These are phyloP conservation scores for Rutidosis leptorrhynchoides DNA, from an alignment of 129 eudicot species.

Conservation along the genomic window DNA sequence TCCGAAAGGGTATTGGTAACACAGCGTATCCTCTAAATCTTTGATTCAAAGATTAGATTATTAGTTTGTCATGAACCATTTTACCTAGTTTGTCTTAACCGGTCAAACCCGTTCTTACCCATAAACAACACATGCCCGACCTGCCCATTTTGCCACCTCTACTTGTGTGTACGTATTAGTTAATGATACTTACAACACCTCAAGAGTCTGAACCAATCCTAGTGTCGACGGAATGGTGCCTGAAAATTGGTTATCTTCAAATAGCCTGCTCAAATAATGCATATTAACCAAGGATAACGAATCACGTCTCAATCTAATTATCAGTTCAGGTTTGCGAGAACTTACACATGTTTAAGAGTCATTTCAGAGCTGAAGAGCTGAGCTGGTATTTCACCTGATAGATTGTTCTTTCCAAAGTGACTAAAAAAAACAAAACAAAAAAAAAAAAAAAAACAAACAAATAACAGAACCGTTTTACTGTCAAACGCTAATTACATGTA, in stretches of 20 bases:
- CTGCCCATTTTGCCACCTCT: background rate
- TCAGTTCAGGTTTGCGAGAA: slow-evolving; percentile 6
- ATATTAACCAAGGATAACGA: background rate
- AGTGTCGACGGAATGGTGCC: slow-evolving; percentile 69
- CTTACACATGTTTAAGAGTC: slow-evolving; percentile 82
- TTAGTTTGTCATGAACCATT: too few relatives aligned
- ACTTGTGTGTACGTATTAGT: slow-evolving; percentile 18
- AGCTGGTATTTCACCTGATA: slow-evolving; percentile 80
- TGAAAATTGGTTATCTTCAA: slow-evolving; percentile 61
- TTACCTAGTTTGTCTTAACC: background rate
- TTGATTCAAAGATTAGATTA: too few relatives aligned
- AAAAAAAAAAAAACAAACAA: background rate
- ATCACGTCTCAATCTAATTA: background rate
- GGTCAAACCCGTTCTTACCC: background rate
- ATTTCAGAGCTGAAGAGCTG: slow-evolving; percentile 57
- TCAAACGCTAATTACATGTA: background rate
- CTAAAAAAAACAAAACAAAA: slow-evolving; percentile 38
- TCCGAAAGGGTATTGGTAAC: too few relatives aligned
- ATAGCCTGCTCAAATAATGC: slow-evolving; percentile 55
- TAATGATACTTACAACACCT: slow-evolving; percentile 68
- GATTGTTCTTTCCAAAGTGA: slow-evolving; percentile 77
- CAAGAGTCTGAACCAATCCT: slow-evolving; percentile 57
- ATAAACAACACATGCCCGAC: background rate
- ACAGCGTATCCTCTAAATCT: too few relatives aligned
- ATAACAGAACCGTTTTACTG: slow-evolving; percentile 1